Conservation (phyloP, 2,329 filamentous ascomycete genomes). For the Calonectria pseudoturangicola region DNA sequence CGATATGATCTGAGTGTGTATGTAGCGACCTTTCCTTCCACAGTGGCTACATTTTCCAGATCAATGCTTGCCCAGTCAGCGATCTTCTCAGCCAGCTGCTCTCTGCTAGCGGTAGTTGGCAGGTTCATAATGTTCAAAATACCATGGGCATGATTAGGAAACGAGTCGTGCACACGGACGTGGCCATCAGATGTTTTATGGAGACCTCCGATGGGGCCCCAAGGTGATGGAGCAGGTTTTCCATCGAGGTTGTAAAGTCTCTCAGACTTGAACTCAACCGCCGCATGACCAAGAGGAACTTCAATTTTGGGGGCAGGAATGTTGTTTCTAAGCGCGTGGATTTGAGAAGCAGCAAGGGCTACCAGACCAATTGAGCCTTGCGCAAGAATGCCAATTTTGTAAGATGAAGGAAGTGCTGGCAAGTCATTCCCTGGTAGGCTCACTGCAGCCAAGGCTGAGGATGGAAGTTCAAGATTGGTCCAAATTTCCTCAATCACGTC, state of each 20-base stretch:
- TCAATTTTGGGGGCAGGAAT: not conserved
- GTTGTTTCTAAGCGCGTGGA: not conserved
- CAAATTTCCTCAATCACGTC: not conserved
- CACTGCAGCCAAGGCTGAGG: not conserved
- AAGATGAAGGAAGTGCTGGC: not conserved
- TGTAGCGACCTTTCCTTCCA: not conserved
- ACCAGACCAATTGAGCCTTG: not conserved
- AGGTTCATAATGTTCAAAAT: not conserved
- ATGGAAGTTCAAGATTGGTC: not conserved
- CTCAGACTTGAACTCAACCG: constrained; percentile 2
- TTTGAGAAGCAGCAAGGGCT: not conserved
- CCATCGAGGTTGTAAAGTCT: not conserved
- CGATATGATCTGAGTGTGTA: not conserved
- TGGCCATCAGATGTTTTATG: constrained; percentile 1
- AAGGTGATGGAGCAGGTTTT: not conserved
- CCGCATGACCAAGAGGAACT: not conserved
- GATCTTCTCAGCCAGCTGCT: not conserved
- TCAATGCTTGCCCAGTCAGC: constrained; percentile 1
- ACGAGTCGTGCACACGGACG: not conserved
- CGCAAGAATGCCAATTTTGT: not conserved
- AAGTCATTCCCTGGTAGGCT: not conserved
- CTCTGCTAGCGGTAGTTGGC: not conserved
- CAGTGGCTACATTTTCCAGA: not conserved
- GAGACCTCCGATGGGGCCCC: not conserved
- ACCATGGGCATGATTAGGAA: not conserved